These are phyloP conservation scores for Plectranthus barbatus DNA, from an alignment of 257 asterid genomes.

Conservation along the genomic window DNA sequence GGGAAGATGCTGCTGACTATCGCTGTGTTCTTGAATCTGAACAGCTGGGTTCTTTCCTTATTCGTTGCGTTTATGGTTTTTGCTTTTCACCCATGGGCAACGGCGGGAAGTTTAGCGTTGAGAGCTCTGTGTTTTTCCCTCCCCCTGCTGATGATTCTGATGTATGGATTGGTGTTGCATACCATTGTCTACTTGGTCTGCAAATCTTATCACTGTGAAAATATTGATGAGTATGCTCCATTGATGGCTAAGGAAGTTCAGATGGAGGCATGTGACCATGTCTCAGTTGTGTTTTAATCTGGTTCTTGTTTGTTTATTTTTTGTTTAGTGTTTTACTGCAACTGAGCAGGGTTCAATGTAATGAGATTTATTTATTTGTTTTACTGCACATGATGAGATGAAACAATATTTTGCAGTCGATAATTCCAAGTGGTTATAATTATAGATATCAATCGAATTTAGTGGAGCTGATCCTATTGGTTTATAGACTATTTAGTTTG, in stretches of 20 bases:
- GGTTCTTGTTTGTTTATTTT: too few relatives aligned
- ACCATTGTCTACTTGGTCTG: slow-evolving; percentile 53
- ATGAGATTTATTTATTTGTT: too few relatives aligned
- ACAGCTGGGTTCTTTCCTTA: slow-evolving; percentile 5
- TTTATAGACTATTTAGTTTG: too few relatives aligned
- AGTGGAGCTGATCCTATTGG: too few relatives aligned
- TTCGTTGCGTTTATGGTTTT: slow-evolving; percentile 17
- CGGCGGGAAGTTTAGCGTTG: slow-evolving; percentile 11
- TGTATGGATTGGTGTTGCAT: slow-evolving; percentile 44
- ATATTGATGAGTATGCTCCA: slow-evolving; percentile 46
- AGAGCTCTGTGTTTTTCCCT: slow-evolving; percentile 32
- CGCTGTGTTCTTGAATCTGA: slow-evolving; percentile 28
- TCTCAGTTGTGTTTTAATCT: too few relatives aligned
- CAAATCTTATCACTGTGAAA: slow-evolving; percentile 53
- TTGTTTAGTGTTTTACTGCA: too few relatives aligned
- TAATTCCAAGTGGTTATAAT: too few relatives aligned
- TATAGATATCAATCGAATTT: too few relatives aligned
- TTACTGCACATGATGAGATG: too few relatives aligned
- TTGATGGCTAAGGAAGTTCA: slow-evolving; percentile 48
- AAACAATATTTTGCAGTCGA: too few relatives aligned
- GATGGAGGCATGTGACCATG: slow-evolving; percentile 28
- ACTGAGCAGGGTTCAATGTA: too few relatives aligned
- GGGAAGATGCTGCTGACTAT: slow-evolving; percentile 34
- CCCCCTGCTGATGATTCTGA: slow-evolving; percentile 18
- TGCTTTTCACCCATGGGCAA: background rate